These are phyloP conservation scores for Toxoplasma gondii DNA, from an alignment of 169 alveolate species.

Conservation along the genomic window DNA sequence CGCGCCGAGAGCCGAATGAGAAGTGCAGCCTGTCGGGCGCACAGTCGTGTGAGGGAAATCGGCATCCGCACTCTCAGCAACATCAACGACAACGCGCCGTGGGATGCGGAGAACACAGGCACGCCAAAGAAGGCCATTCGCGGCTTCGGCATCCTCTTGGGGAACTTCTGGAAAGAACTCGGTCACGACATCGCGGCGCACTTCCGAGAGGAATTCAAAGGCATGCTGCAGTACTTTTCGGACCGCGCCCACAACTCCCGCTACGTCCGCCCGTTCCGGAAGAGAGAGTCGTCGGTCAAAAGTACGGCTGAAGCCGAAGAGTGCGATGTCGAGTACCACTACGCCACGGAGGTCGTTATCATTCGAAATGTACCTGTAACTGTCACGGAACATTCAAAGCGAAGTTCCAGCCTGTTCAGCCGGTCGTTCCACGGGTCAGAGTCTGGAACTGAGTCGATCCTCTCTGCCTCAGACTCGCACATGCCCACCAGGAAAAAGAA, in stretches of 20 bases:
- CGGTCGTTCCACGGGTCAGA: neutral
- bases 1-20: constrained; percentile 43
- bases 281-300: neutral
- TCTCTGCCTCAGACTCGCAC: neutral
- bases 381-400: neutral
- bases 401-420: constrained; percentile 15
- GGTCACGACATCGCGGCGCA: constrained; percentile 20
- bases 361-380: constrained; percentile 59
- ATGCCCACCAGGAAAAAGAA: neutral
- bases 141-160: neutral
- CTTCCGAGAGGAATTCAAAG: neutral
- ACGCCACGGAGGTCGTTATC: constrained; percentile 51
- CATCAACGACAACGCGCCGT: constrained; percentile 10
- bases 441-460: neutral
- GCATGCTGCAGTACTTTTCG: neutral
- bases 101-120: neutral
- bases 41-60: neutral
- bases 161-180: neutral
- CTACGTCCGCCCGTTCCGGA: neutral
- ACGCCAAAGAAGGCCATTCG: neutral
- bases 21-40: neutral
- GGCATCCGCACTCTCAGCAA: constrained; percentile 3
- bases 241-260: neutral
- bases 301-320: neutral
- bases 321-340: constrained; percentile 49